Conservation (phyloP, 78 protist genomes). For the Isochrysis galbana region DNA sequence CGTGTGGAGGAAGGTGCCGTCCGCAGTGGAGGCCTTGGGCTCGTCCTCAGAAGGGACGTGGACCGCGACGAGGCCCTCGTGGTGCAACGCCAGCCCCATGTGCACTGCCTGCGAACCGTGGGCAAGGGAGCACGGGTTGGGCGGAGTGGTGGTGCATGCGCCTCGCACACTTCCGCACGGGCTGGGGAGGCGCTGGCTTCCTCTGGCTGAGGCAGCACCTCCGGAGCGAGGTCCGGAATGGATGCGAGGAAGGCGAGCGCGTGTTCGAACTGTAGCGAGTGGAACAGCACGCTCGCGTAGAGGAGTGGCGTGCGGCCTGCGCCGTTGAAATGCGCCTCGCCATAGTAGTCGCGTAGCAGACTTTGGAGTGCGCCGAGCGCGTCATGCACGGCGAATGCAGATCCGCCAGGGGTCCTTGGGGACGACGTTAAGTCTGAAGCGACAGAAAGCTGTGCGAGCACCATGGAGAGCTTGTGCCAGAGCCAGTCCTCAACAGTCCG, state of each 20-base stretch:
- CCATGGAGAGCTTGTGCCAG: neutral
- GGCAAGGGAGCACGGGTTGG: no score
- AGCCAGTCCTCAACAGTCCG: neutral
- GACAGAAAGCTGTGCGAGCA: neutral
- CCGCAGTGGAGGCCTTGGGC: neutral
- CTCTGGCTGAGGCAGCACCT: no score
- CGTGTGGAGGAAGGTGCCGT: neutral
- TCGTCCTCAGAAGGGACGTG: no score
- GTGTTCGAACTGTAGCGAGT: neutral
- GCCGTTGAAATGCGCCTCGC: neutral
- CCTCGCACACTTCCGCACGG: no score
- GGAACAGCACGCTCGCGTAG: neutral
- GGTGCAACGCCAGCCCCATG: neutral
- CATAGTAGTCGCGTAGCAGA: neutral
- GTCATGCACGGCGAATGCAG: neutral
- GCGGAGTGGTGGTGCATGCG: no score
- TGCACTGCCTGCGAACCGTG: no score
- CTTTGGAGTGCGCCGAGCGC: neutral
- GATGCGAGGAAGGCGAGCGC: neutral
- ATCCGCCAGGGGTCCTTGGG: no score
- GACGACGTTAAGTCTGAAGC: neutral
- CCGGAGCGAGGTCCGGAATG: neutral
- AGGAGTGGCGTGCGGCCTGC: neutral
- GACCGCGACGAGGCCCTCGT: neutral
- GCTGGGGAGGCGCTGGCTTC: no score